Evolutionary conservation across 495 filamentous ascomycete genomes (phyloP).

Genomic region (Trichocladium uniseriatum): DNA sequence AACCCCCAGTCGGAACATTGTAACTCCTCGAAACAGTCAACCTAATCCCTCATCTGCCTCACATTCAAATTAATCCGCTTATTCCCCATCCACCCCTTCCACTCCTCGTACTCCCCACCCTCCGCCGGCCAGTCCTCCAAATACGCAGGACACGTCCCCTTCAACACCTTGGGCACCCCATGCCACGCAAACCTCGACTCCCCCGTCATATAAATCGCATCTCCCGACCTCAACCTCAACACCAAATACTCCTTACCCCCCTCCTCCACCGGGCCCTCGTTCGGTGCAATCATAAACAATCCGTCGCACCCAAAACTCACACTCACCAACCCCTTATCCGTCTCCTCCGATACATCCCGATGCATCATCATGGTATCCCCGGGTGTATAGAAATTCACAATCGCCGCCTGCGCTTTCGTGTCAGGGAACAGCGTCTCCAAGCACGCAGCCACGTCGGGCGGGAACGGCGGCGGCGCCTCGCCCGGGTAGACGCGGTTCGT

Average conservation of each 20-base stretch:
- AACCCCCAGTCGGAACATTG: too few species aligned
- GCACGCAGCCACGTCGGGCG: conserved; percentile 57
- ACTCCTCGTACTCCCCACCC: conserved; percentile 45
- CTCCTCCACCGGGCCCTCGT: conserved; percentile 15
- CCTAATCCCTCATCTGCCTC: conserved; percentile 68
- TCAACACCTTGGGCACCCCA: conserved; percentile 74
- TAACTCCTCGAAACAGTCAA: too few species aligned
- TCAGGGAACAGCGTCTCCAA: conserved; percentile 58
- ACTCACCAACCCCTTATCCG: conserved; percentile 64
- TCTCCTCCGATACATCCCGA: conserved; percentile 80
- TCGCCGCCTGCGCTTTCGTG: conserved; percentile 73
- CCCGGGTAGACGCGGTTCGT: conserved; percentile 69
- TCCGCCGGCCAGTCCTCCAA: conserved; percentile 67
- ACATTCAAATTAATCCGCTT: conserved; percentile 90
- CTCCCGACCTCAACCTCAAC: conserved; percentile 65
- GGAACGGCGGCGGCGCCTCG: conserved; percentile 59
- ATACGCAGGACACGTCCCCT: conserved; percentile 65
- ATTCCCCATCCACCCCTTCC: conserved; percentile 74
- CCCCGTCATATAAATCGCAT: conserved; percentile 74
- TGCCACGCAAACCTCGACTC: conserved; percentile 84
- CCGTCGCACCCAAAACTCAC: conserved; percentile 83
- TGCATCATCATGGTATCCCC: conserved; percentile 83
- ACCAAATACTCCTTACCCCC: conserved; percentile 41
- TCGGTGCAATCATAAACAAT: conserved; percentile 59
- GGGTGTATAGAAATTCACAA: conserved; percentile 82